Percentiles rank a stretch among this genome's conserved stretches.
These are phyloP conservation scores for Knoxia roxburghii DNA, from an alignment of 257 asterid genomes.

Conservation along the genomic window DNA sequence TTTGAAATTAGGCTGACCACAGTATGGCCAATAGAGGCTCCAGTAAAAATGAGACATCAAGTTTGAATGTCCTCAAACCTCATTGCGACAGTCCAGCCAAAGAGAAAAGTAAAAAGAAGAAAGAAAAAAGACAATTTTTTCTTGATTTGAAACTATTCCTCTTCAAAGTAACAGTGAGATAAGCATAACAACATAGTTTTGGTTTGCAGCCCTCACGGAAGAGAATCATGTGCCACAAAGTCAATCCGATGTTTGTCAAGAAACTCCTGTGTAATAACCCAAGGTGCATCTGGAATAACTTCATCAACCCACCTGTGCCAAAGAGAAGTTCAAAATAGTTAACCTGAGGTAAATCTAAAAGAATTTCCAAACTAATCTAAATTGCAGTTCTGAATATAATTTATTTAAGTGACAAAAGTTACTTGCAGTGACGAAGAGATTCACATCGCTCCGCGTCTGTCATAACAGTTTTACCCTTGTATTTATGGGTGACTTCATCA, in stretches of 20 bases:
- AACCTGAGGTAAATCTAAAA: background rate
- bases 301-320: constrained; percentile 94
- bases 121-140: background rate
- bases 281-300: constrained; percentile 95
- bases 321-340: constrained; percentile 4
- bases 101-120: background rate
- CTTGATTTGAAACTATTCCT: background rate
- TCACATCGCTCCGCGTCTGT: constrained; percentile 78
- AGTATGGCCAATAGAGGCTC: background rate
- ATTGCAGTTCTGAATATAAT: background rate
- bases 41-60: background rate
- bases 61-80: background rate
- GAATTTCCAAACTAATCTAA: background rate
- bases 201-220: constrained; percentile 65
- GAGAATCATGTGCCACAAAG: constrained; percentile 93
- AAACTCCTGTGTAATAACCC: constrained; percentile 91
- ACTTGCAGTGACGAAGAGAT: constrained; percentile 91
- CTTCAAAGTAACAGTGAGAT: background rate
- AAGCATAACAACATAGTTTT: background rate
- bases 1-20: background rate
- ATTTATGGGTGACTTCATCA: constrained; percentile 81
- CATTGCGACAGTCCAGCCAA: background rate
- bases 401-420: constrained; percentile 1
- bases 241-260: constrained; percentile 79
- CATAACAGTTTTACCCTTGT: constrained; percentile 96